Evolutionary conservation across 2,329 filamentous ascomycete genomes (phyloP), one percentile per base, ranked within the genome.

Genomic region (Clonostachys rhizophaga): DNA sequence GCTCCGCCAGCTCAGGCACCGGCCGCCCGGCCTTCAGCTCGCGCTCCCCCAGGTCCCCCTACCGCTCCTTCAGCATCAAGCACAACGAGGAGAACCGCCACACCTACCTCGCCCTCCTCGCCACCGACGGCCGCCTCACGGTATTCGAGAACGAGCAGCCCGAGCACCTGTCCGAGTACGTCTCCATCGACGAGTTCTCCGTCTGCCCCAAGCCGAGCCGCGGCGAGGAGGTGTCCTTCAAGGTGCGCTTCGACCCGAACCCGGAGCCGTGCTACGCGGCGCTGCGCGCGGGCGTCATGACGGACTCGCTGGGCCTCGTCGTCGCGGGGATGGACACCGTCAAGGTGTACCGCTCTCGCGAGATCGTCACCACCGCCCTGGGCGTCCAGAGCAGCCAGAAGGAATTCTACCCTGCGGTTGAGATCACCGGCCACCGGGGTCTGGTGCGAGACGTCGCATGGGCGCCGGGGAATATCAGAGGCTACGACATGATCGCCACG

Each of bases 361-460:
- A 85, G 53, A 70, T 79, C 13, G 64, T 75, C 51, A 72, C 67
- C n/a, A 66, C 68, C 37, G 74, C 68, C 44, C 76, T 76, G 52
- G 82, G 71, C 47, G 73, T 73, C 37, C 66, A 67, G 14, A 72
- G 65, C 71, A 83, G 69, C 69, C 81, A 61, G 72, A 87, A 88
- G 51, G 86, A 89, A 49, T 95, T 97, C 61, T 96, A 95, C 62
- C 80, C 89, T 8, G 91, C 91, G 1, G 84, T 86, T 17, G 86
- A 91, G 59, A 72, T 97, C 14, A 74, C 75, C 33, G 83, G 84
- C 2, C 88, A 96, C 56, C 76, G 81, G 8, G 84, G 85, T 1
- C 75, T 97, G 37, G 87, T 96, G 7, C 79, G 92, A 43, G 91
- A 96, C 62, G 81, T 96, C 2, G 86, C 89, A 3, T 99, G 94